A percentile compares a stretch with the other conserved stretches of the same genome.
These are phyloP conservation scores for Cicer judaicum DNA, from an alignment of 306 rosid genomes.

Conservation along the genomic window DNA sequence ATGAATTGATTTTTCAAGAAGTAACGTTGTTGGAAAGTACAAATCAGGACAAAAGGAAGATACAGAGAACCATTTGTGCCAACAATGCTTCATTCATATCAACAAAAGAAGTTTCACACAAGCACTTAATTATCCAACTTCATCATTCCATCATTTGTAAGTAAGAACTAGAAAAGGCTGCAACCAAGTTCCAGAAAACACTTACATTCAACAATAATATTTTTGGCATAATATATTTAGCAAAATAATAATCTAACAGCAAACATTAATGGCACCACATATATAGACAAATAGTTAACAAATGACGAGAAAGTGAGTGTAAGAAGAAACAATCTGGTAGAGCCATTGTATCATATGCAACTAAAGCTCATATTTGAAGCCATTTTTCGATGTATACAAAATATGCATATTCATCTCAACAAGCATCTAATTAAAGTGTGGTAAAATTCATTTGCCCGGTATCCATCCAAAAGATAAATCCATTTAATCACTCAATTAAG, in stretches of 20 bases:
- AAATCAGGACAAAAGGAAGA: not conserved
- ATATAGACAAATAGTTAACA: no score
- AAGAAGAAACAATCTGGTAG: not conserved
- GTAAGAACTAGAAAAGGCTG: conserved; percentile 16
- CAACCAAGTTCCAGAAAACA: conserved; percentile 18
- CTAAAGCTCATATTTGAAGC: conserved; percentile 9
- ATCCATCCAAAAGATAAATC: not conserved
- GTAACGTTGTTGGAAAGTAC: not conserved
- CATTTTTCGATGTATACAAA: not conserved
- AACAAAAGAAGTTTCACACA: conserved; percentile 16
- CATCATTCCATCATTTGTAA: conserved; percentile 12
- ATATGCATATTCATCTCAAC: conserved; percentile 4
- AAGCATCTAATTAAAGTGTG: conserved; percentile 5
- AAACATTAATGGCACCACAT: no score
- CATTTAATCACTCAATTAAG: not conserved
- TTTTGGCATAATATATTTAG: not conserved
- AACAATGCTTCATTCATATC: not conserved
- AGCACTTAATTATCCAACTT: conserved; percentile 18
- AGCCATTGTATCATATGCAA: not conserved
- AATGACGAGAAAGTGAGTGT: conserved; percentile 1
- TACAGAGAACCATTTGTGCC: not conserved
- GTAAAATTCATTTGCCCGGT: not conserved
- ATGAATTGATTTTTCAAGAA: not conserved
- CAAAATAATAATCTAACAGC: conserved; percentile 23
- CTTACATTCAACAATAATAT: not conserved